phyloP scores from a whole-genome alignment of 2,329 filamentous ascomycete genomes.

The Claviceps maximensis region DNA sequence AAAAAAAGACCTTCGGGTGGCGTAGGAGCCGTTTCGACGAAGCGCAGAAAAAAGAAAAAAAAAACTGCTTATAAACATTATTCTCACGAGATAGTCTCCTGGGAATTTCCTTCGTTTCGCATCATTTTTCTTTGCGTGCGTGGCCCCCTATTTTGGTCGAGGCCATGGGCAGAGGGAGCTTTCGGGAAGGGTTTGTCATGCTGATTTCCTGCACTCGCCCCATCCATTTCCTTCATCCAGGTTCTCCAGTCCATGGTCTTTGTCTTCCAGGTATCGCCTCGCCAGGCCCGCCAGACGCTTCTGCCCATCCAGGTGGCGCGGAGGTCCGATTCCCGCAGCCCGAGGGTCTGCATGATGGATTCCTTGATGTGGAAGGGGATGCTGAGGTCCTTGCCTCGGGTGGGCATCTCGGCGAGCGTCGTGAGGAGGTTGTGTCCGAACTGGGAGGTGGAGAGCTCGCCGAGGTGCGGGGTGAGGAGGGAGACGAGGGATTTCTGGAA shows the following conservation, averaged over 20 bases:
- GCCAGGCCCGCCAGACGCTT: constrained; percentile 44
- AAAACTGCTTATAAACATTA: too few relatives aligned
- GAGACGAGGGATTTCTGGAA: constrained; percentile 44
- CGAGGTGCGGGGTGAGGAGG: constrained; percentile 30
- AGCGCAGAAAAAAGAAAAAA: too few relatives aligned
- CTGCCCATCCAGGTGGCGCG: constrained; percentile 41
- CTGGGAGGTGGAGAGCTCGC: constrained; percentile 34
- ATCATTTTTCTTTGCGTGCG: background rate
- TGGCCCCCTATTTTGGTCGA: background rate
- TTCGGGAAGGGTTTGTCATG: background rate
- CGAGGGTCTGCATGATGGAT: constrained; percentile 36
- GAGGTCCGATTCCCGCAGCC: constrained; percentile 33
- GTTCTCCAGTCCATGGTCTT: constrained; percentile 40
- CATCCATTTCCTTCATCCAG: constrained; percentile 38
- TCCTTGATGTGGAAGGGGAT: constrained; percentile 47
- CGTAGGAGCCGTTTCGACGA: too few relatives aligned
- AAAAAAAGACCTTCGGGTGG: too few relatives aligned
- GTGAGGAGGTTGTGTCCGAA: constrained; percentile 39
- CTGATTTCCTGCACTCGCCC: background rate
- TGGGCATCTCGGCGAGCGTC: constrained; percentile 35
- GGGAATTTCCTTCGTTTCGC: background rate
- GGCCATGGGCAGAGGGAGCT: too few relatives aligned
- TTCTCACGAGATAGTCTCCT: background rate
- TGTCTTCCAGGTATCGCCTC: constrained; percentile 43
- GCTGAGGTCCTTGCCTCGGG: constrained; percentile 31